Evolutionary conservation across 163 green algal genomes (phyloP).

Genomic region (Coccomyxa subellipsoidea): DNA sequence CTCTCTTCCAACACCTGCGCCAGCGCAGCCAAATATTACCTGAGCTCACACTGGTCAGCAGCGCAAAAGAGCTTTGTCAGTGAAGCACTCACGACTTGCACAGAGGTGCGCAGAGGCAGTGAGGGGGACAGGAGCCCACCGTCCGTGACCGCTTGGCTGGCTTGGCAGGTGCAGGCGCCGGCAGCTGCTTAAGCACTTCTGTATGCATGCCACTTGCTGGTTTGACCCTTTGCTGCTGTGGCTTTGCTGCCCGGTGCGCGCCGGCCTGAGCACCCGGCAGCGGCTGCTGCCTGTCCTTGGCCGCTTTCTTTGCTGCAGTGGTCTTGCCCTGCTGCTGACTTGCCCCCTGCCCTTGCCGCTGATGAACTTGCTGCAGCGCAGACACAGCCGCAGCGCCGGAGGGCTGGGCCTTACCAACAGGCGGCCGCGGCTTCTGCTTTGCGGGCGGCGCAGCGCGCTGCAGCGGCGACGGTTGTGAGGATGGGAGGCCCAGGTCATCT

Average conservation of each 20-base stretch:
- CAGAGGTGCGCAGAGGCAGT: too few species aligned
- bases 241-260: background rate
- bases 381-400: background rate
- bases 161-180: background rate
- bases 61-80: background rate
- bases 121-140: too few species aligned
- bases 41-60: background rate
- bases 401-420: background rate
- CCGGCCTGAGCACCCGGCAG: background rate
- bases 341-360: background rate
- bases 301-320: background rate
- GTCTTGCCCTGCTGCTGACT: background rate
- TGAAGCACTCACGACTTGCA: too few species aligned
- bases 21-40: background rate
- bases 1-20: background rate
- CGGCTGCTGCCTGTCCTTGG: background rate
- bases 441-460: background rate
- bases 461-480: background rate
- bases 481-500: background rate
- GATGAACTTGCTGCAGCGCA: background rate
- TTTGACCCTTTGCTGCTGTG: background rate
- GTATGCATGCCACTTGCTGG: background rate
- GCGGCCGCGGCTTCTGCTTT: background rate
- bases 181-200: background rate
- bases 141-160: background rate